A percentile compares a stretch with the other conserved stretches of the same genome.
These are phyloP conservation scores for Nakataea oryzae DNA, from an alignment of 2,329 filamentous ascomycete species.

Conservation along the genomic window DNA sequence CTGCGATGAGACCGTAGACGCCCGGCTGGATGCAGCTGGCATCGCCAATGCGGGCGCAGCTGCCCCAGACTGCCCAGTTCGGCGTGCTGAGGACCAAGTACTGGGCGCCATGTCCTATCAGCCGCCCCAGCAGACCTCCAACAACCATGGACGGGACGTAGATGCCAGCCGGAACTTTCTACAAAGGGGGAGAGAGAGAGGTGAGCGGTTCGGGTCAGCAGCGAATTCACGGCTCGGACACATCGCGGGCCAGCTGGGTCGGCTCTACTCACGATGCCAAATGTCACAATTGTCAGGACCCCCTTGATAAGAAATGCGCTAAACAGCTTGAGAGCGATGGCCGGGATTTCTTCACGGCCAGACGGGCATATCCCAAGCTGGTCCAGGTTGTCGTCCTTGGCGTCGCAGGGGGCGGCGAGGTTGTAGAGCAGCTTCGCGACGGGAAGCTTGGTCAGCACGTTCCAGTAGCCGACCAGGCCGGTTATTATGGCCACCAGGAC, in stretches of 20 bases:
- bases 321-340: slow-evolving; percentile 60
- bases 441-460: slow-evolving; percentile 75
- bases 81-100: slow-evolving; percentile 68
- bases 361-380: slow-evolving; percentile 69
- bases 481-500: slow-evolving; percentile 78
- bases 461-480: slow-evolving; percentile 86
- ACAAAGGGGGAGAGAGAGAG: neutral
- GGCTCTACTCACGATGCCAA: slow-evolving; percentile 60
- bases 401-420: slow-evolving; percentile 77
- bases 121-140: slow-evolving; percentile 80
- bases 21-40: slow-evolving; percentile 88
- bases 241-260: too few relatives aligned
- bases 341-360: slow-evolving; percentile 63
- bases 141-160: slow-evolving; percentile 99
- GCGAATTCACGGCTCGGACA: neutral
- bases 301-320: slow-evolving; percentile 84
- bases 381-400: slow-evolving; percentile 51
- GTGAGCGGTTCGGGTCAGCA: too few relatives aligned
- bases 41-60: slow-evolving; percentile 59
- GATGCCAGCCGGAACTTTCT: slow-evolving; percentile 90
- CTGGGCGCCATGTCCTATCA: slow-evolving; percentile 78
- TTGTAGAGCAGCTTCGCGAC: slow-evolving; percentile 88
- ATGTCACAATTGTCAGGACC: slow-evolving; percentile 78
- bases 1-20: slow-evolving; percentile 91
- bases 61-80: slow-evolving; percentile 60